Conservation (phyloP, 208 protist species). For the Acanthamoeba healyi region DNA sequence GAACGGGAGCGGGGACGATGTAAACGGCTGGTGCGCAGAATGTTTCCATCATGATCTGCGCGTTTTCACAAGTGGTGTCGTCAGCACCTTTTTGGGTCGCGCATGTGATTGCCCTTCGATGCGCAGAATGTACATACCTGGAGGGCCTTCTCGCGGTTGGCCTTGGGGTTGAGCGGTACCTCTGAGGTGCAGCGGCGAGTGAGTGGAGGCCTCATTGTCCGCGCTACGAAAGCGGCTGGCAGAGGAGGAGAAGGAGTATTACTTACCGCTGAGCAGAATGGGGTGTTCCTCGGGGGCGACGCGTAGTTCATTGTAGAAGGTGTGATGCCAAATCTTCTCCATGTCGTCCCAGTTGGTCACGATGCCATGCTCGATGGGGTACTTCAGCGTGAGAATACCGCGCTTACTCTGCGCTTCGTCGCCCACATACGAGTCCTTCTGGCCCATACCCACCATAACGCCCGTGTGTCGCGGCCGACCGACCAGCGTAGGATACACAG, state of each 20-base stretch:
- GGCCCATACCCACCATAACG: constrained; percentile 96
- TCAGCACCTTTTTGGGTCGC: constrained; percentile 90
- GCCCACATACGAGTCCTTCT: constrained; percentile 94
- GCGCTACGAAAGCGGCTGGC: neutral
- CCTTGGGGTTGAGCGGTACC: constrained; percentile 86
- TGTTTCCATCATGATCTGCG: constrained; percentile 92
- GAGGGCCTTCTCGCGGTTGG: constrained; percentile 92
- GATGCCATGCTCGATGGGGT: constrained; percentile 70
- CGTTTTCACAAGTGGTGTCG: constrained; percentile 90
- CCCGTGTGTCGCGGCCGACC: constrained; percentile 95
- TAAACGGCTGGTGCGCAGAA: constrained; percentile 90
- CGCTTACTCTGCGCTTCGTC: constrained; percentile 96
- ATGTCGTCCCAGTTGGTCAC: constrained; percentile 89
- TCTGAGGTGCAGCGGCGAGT: constrained; percentile 47
- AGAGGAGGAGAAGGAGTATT: no score
- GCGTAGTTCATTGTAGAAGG: constrained; percentile 89
- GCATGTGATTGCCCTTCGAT: no score
- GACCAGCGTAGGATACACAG: constrained; percentile 97
- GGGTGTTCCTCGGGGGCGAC: constrained; percentile 87
- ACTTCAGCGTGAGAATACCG: constrained; percentile 85
- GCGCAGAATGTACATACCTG: no score
- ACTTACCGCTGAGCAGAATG: constrained; percentile 79
- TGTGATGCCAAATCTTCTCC: constrained; percentile 91
- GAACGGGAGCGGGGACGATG: constrained; percentile 88
- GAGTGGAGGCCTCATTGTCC: neutral